A percentile compares a stretch with the other conserved stretches of the same genome.
Conservation (phyloP, 163 green algal species). For the Chloromonas sp. region DNA sequence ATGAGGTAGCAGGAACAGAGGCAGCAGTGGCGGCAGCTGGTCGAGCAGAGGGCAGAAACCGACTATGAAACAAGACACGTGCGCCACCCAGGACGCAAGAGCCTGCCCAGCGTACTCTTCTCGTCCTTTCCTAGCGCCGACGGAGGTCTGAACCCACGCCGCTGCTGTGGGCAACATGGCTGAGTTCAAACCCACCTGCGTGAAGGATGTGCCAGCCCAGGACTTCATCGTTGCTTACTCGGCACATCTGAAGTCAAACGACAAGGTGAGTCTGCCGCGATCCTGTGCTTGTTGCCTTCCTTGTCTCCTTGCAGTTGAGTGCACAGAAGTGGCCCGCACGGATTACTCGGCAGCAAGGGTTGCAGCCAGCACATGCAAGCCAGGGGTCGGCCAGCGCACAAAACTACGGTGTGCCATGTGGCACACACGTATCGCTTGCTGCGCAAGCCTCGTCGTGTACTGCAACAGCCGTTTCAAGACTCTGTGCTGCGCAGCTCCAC, state of each 20-base stretch:
- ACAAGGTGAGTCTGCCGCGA: slow-evolving; percentile 68
- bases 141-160: too few species aligned
- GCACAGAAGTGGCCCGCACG: too few species aligned
- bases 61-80: too few species aligned
- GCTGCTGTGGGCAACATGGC: slow-evolving; percentile 23
- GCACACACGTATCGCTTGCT: not conserved
- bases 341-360: not conserved
- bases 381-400: not conserved
- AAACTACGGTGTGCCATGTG: not conserved
- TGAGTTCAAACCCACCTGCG: slow-evolving; percentile 57
- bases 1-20: too few species aligned
- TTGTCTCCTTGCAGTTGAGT: too few species aligned
- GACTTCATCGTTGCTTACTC: slow-evolving; percentile 87
- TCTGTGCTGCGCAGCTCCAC: slow-evolving; percentile 64
- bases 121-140: too few species aligned
- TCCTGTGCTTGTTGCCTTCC: too few species aligned
- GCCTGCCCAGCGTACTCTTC: too few species aligned
- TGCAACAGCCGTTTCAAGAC: not conserved
- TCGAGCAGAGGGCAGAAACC: too few species aligned
- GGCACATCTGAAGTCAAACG: slow-evolving; percentile 91
- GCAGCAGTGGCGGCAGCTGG: too few species aligned
- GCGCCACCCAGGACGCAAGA: too few species aligned
- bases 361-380: not conserved
- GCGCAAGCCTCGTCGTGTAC: not conserved
- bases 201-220: slow-evolving; percentile 84